These are phyloP conservation scores for Beauveria brongniartii DNA, from an alignment of 2,329 filamentous ascomycete species.

Conservation along the genomic window DNA sequence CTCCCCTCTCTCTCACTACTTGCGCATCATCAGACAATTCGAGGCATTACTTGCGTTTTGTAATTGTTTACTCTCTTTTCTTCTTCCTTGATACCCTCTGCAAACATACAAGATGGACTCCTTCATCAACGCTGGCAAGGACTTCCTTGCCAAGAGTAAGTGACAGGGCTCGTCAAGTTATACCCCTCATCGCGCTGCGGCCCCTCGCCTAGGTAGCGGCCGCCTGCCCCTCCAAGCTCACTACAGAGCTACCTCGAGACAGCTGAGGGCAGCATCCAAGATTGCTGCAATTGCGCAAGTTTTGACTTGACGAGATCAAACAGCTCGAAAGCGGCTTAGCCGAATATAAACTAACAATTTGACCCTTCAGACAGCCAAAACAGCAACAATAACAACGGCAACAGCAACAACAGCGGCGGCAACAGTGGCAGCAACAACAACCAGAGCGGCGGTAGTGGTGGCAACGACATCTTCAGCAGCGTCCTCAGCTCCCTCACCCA, in stretches of 20 bases:
- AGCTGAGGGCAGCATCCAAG: not conserved
- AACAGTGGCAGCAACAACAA: conserved; percentile 27
- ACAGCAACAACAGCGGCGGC: not conserved
- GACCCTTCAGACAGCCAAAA: not conserved
- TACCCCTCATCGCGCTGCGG: conserved; percentile 6
- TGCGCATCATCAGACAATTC: not conserved
- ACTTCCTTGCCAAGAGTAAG: conserved; percentile 22
- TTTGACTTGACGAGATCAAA: not conserved
- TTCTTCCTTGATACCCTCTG: not conserved
- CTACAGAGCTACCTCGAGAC: not conserved
- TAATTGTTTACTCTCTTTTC: not conserved
- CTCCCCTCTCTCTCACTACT: not conserved
- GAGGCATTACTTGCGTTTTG: not conserved
- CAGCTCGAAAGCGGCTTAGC: not conserved
- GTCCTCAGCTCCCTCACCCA: conserved; percentile 39
- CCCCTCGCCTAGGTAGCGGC: not conserved
- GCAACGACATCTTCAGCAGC: conserved; percentile 39
- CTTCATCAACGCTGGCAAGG: conserved; percentile 29
- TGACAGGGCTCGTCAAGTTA: not conserved
- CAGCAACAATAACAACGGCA: not conserved
- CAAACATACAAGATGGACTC: conserved; percentile 26
- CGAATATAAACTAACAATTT: not conserved
- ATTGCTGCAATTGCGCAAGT: not conserved
- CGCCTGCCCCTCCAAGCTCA: not conserved
- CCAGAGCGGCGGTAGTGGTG: conserved; percentile 24